Evolutionary conservation across 2,329 filamentous ascomycete species (phyloP).

Genomic region (Nemania sp.): DNA sequence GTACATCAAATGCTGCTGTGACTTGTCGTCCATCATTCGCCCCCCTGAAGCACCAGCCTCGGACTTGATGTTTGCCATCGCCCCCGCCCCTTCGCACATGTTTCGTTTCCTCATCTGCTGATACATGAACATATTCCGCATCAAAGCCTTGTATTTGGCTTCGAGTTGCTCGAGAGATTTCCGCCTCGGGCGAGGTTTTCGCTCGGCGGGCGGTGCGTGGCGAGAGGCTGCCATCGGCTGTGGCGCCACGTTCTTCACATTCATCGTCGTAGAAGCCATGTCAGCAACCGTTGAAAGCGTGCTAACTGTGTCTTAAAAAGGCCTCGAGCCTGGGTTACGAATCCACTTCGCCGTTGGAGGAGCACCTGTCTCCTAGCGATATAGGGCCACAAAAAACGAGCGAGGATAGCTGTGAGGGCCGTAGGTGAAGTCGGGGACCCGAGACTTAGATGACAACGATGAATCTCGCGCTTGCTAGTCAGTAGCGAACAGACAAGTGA

Average conservation of each 20-base stretch:
- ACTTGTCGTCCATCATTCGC: slow-evolving; percentile 14
- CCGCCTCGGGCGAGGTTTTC: slow-evolving; percentile 24
- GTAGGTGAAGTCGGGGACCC: slow-evolving; percentile 1
- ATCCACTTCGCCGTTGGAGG: slow-evolving; percentile 11
- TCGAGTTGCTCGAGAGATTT: slow-evolving; percentile 31
- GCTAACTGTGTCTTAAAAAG: not conserved
- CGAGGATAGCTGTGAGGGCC: slow-evolving; percentile 4
- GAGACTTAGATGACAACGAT: slow-evolving; percentile 2
- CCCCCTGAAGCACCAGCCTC: slow-evolving; percentile 12
- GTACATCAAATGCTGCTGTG: slow-evolving; percentile 23
- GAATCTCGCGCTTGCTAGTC: slow-evolving; percentile 3
- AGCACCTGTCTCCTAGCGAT: slow-evolving; percentile 7
- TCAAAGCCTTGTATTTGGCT: slow-evolving; percentile 35
- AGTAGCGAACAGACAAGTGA: slow-evolving; percentile 17
- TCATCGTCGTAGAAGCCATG: slow-evolving; percentile 12
- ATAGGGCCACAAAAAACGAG: slow-evolving; percentile 10
- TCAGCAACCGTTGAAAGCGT: not conserved
- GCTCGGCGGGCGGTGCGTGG: slow-evolving; percentile 22
- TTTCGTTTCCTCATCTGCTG: slow-evolving; percentile 27
- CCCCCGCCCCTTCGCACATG: slow-evolving; percentile 6
- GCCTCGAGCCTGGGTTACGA: not conserved
- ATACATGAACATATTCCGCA: slow-evolving; percentile 33
- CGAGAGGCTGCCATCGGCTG: slow-evolving; percentile 16
- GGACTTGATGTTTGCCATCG: slow-evolving; percentile 10
- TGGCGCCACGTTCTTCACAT: slow-evolving; percentile 8